Conservation (phyloP, 305 asterid genomes). For the Solanum hybrid region DNA sequence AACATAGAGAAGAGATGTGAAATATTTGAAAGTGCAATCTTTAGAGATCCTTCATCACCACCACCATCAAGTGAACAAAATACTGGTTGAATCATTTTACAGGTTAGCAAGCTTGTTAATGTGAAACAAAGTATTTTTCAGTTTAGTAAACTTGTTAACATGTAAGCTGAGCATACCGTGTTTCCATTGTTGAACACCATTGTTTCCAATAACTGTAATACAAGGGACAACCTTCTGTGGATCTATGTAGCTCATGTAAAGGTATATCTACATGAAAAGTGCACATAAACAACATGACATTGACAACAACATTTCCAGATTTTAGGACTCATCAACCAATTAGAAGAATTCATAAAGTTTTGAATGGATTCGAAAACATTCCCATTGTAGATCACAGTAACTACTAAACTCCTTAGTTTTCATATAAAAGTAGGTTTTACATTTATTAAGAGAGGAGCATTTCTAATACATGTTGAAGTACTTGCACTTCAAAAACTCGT, state of each 20-base stretch:
- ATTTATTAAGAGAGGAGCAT: background rate
- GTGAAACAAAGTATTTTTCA: background rate
- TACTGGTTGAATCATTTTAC: background rate
- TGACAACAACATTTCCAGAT: background rate
- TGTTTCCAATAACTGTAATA: slow-evolving; percentile 74
- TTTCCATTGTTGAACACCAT: slow-evolving; percentile 74
- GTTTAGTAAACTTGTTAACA: no score
- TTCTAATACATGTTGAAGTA: background rate
- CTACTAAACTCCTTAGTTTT: background rate
- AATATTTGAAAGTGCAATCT: background rate
- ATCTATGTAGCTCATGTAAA: slow-evolving; percentile 52
- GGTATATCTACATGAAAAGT: slow-evolving; percentile 15
- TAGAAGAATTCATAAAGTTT: background rate
- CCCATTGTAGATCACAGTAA: background rate
- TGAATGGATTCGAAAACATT: background rate
- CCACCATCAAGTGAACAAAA: background rate
- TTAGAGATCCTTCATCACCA: background rate
- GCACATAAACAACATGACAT: background rate
- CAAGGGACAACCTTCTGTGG: slow-evolving; percentile 68
- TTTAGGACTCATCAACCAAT: background rate
- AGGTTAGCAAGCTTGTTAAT: background rate
- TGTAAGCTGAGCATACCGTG: slow-evolving; percentile 30
- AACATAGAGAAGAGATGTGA: background rate
- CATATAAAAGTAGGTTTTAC: background rate
- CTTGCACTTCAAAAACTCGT: background rate